Evolutionary conservation across 2,329 filamentous ascomycete species (phyloP).

Genomic region (Colletotrichum trifolii): DNA sequence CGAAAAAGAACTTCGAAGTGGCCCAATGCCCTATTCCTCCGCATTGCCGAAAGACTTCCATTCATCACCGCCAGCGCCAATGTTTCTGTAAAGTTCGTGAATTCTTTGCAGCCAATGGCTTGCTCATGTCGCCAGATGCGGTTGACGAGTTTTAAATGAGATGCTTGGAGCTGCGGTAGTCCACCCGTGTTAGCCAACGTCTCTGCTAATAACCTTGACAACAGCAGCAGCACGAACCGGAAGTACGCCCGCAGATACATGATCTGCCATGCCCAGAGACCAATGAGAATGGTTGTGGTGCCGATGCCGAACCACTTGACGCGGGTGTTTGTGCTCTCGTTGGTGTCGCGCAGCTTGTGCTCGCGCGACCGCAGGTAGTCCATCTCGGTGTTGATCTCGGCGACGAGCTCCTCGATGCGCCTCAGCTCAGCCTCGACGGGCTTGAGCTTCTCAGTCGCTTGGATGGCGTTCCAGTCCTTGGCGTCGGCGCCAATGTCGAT

Average conservation of each 20-base stretch:
- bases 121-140: not conserved
- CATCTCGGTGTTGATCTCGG: conserved; percentile 93
- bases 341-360: conserved; percentile 96
- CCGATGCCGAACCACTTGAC: conserved; percentile 99
- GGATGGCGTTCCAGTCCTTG: conserved; percentile 97
- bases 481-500: conserved; percentile 97
- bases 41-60: conserved; percentile 21
- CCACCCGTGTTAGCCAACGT: conserved; percentile 25
- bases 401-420: conserved; percentile 89
- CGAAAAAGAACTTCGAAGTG: conserved; percentile 34
- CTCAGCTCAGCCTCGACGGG: conserved; percentile 95
- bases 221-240: conserved; percentile 60
- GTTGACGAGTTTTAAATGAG: conserved; percentile 63
- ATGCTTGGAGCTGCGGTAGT: conserved; percentile 69
- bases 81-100: conserved; percentile 24
- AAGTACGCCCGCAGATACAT: conserved; percentile 98
- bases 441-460: conserved; percentile 97
- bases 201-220: no score
- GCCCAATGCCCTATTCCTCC: conserved; percentile 18
- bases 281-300: conserved; percentile 91
- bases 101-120: not conserved
- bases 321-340: conserved; percentile 98
- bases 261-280: conserved; percentile 95
- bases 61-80: conserved; percentile 18
- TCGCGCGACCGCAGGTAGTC: conserved; percentile 91